phyloP scores from a whole-genome alignment of 208 protist genomes.

The Histomonas meleagridis region DNA sequence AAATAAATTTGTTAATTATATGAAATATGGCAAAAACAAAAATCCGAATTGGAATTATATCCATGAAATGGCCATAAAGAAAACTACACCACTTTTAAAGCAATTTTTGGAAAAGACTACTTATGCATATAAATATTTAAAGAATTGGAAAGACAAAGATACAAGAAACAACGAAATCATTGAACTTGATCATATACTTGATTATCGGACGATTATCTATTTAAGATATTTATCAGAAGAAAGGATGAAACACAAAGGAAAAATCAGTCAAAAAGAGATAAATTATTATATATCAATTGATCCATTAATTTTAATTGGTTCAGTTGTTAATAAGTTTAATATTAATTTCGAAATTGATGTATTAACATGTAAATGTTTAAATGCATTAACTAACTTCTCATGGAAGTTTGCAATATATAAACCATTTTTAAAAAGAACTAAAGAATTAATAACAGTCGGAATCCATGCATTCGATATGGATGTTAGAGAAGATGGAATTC shows the following conservation, averaged over 20 bases:
- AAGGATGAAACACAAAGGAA: background rate
- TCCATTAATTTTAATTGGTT: background rate
- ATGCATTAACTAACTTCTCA: too few species aligned
- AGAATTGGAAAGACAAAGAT: background rate
- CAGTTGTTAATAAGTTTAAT: background rate
- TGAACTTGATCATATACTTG: background rate
- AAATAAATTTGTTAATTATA: too few species aligned
- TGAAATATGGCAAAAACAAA: too few species aligned
- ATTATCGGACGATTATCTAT: background rate
- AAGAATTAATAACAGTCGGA: too few species aligned
- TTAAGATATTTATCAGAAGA: background rate
- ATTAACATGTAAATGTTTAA: too few species aligned
- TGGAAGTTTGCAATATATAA: too few species aligned
- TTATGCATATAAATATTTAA: background rate
- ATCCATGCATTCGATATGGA: background rate
- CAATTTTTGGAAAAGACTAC: background rate
- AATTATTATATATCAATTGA: background rate
- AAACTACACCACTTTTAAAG: background rate
- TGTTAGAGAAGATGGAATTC: background rate
- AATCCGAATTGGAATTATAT: background rate
- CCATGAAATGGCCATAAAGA: background rate
- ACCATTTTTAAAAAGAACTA: too few species aligned
- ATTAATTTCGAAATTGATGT: too few species aligned
- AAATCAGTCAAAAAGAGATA: background rate
- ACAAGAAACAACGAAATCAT: background rate